These are phyloP conservation scores for Porcisia hertigi DNA, from an alignment of 208 protist species.

Conservation along the genomic window DNA sequence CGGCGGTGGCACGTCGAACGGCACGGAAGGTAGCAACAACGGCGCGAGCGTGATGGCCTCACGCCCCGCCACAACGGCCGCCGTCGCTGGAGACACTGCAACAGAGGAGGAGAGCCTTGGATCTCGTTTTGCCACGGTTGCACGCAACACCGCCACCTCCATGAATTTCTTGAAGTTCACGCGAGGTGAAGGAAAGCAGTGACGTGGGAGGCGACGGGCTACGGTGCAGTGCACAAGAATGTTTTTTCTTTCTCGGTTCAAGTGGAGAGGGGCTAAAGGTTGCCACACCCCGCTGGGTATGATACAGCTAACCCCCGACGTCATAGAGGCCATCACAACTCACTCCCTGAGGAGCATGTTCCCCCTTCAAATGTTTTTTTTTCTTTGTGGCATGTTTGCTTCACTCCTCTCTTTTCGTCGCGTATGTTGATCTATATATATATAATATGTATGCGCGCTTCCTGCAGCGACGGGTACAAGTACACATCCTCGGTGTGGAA, in stretches of 20 bases:
- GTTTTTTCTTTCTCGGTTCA: not conserved
- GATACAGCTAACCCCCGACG: not conserved
- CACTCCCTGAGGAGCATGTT: no score
- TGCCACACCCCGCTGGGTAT: not conserved
- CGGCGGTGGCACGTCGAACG: conserved; percentile 2
- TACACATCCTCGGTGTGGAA: no score
- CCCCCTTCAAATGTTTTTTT: not conserved
- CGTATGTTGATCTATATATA: not conserved
- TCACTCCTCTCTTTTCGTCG: not conserved
- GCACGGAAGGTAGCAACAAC: not conserved
- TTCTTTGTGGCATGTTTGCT: not conserved
- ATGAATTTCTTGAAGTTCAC: conserved; percentile 83
- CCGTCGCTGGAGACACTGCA: not conserved
- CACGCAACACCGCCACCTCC: conserved; percentile 57
- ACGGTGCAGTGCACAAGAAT: not conserved
- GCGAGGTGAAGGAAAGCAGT: conserved; percentile 34
- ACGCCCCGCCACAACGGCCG: not conserved
- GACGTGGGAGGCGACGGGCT: not conserved
- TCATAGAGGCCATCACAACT: not conserved
- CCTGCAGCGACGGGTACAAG: no score
- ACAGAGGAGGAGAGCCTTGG: conserved; percentile 51
- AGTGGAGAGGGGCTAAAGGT: not conserved
- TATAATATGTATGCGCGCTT: not conserved
- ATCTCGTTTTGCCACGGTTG: conserved; percentile 58
- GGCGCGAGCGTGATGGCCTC: not conserved